Evolutionary conservation across 192 early-diverging fungal species (phyloP).

Genomic region (Linnemannia schmuckeri): DNA sequence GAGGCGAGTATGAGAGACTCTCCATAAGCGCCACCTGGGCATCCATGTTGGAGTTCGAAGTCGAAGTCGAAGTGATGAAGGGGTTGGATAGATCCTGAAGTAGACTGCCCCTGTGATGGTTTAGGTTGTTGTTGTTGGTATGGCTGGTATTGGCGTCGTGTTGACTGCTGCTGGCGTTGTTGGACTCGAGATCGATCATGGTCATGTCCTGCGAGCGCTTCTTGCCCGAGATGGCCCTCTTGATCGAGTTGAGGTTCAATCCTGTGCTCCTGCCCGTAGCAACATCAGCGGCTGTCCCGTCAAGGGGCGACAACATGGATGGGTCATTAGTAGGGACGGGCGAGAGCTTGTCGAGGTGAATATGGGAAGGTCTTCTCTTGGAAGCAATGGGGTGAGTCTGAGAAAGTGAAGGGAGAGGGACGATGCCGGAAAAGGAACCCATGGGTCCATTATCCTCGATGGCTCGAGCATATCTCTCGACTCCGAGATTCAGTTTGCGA

Average conservation of each 20-base stretch:
- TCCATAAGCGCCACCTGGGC: slow-evolving; percentile 28
- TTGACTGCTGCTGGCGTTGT: not conserved
- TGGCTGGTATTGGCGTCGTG: not conserved
- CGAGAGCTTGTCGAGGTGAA: slow-evolving; percentile 10
- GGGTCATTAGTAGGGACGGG: not conserved
- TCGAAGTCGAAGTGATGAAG: slow-evolving; percentile 4
- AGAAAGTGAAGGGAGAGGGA: slow-evolving; percentile 37
- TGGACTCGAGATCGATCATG: slow-evolving; percentile 39
- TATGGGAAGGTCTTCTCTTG: slow-evolving; percentile 27
- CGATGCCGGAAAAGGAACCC: slow-evolving; percentile 42
- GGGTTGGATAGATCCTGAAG: slow-evolving; percentile 30
- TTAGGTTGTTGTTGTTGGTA: not conserved
- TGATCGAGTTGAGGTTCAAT: slow-evolving; percentile 39
- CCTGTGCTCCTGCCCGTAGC: slow-evolving; percentile 25
- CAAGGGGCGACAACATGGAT: not conserved
- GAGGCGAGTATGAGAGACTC: slow-evolving; percentile 20
- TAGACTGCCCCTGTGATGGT: not conserved
- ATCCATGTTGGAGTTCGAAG: slow-evolving; percentile 7
- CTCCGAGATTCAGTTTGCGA: slow-evolving; percentile 38
- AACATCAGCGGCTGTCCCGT: not conserved
- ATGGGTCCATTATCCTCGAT: slow-evolving; percentile 37
- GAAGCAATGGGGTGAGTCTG: slow-evolving; percentile 18
- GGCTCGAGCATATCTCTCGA: slow-evolving; percentile 46
- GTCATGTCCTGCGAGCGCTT: slow-evolving; percentile 14
- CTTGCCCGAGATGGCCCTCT: slow-evolving; percentile 36